A percentile compares a stretch with the other conserved stretches of the same genome.
Conservation (phyloP, 108 stramenopile genomes). For the Pseudonitzschia delicatissima region DNA sequence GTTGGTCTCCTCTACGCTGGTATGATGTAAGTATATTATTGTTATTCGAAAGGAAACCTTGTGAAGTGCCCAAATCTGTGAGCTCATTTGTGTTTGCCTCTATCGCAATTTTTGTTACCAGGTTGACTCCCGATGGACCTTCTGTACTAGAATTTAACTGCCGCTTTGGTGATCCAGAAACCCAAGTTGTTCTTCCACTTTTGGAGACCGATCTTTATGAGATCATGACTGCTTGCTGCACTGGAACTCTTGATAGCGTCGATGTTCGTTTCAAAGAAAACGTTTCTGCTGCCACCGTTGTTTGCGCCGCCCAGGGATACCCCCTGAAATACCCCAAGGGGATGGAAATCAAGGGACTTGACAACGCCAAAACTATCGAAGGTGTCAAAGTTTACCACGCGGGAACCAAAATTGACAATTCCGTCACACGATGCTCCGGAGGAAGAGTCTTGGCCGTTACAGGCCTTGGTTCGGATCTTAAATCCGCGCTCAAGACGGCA, state of each 20-base stretch:
- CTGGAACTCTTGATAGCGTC: constrained; percentile 75
- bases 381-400: constrained; percentile 95
- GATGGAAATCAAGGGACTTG: constrained; percentile 85
- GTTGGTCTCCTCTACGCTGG: constrained; percentile 97
- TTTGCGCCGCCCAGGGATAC: constrained; percentile 94
- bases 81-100: neutral
- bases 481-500: constrained; percentile 76
- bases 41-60: constrained; percentile 1
- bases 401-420: constrained; percentile 77
- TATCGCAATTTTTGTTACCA: constrained; percentile 5
- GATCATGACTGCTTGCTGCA: constrained; percentile 90
- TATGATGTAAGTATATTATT: constrained; percentile 85
- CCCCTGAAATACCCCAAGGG: constrained; percentile 95
- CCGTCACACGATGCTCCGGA: constrained; percentile 81
- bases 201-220: constrained; percentile 92
- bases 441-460: constrained; percentile 97
- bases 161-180: constrained; percentile 99
- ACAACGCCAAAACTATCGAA: constrained; percentile 49
- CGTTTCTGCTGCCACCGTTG: constrained; percentile 87
- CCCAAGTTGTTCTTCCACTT: constrained; percentile 97
- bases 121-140: constrained; percentile 86
- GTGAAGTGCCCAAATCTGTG: neutral
- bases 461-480: constrained; percentile 77
- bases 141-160: constrained; percentile 98
- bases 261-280: constrained; percentile 86